Evolutionary conservation across 345 rosid species (phyloP), one percentile per base, ranked within the genome.

Genomic region (Pistacia vera): DNA sequence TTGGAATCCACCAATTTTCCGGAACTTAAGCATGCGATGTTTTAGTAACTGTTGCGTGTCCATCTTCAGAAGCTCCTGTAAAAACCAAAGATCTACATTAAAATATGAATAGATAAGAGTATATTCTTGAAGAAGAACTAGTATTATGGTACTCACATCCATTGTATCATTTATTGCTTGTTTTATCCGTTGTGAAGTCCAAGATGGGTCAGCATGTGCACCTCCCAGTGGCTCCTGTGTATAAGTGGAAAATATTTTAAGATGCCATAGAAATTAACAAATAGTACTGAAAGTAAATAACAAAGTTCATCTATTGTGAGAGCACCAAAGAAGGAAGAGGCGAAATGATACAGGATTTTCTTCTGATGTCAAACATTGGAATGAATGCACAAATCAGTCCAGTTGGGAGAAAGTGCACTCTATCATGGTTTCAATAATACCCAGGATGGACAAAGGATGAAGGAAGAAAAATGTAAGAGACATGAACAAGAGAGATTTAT

Each of bases 171-270:
- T 90, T 81, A 94, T 88, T 62, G 93, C 93, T 62, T 78, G 82
- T 88, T 92, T 94, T 79, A 94, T 94, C 85, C 87, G 93, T 76
- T 88, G 91, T 48, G 98, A 92, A 61, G 98, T 91, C 98, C 97
- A 91, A 49, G 86, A 76, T 17, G 98, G 93, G 87, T 92, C 94
- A 52, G 93, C 90, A 84, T 94, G 97, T 38, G 98, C 98, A 36
- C 98, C 98, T 63, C 97, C 98, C 73, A 92, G 91, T 13, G 98
- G 98, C 81, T 94, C 98, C 98, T 94, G 85, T 78, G 3, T 30
- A 66, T 79, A 78, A 25, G 62, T 48, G 55, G 49, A 59, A 78
- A 59, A 8, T 20, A 66, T 17, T 16, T 77, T 78, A 33, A 68
- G 74, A 76, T 76, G 78, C 18, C 63, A 60, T 4, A 11, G 48